These are phyloP conservation scores for Sungouiella blattae DNA, from an alignment of 805 yeast genomes.

Conservation along the genomic window DNA sequence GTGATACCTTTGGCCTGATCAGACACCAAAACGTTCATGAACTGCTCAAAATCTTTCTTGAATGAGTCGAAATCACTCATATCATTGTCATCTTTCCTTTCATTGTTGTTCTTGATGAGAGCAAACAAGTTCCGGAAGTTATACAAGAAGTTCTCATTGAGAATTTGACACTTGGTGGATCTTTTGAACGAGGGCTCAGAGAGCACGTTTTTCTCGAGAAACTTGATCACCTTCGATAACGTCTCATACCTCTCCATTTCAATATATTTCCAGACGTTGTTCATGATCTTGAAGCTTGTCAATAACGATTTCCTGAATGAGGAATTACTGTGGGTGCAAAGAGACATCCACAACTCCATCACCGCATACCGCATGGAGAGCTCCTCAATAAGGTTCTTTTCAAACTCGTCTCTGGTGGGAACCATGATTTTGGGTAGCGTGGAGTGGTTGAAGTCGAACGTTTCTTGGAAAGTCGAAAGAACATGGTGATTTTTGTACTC, in stretches of 20 bases:
- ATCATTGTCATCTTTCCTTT: conserved; percentile 15
- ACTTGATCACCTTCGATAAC: conserved; percentile 32
- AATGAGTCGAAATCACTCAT: conserved; percentile 34
- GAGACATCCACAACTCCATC: conserved; percentile 55
- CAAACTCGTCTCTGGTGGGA: conserved; percentile 45
- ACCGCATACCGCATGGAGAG: conserved; percentile 56
- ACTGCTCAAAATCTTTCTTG: conserved; percentile 33
- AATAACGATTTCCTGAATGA: conserved; percentile 66
- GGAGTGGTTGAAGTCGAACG: conserved; percentile 65
- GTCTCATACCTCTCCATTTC: conserved; percentile 26
- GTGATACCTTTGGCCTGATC: conserved; percentile 48
- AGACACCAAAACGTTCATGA: conserved; percentile 48
- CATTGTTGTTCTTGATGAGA: conserved; percentile 7
- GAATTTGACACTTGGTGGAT: conserved; percentile 66
- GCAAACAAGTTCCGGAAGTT: conserved; percentile 50
- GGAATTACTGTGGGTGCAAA: conserved; percentile 44
- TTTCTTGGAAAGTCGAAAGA: conserved; percentile 55
- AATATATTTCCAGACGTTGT: conserved; percentile 65
- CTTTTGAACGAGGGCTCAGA: conserved; percentile 60
- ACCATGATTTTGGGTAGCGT: conserved; percentile 55
- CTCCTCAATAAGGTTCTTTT: conserved; percentile 28
- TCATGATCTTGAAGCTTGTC: conserved; percentile 51
- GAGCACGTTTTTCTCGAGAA: conserved; percentile 50
- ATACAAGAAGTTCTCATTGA: conserved; percentile 71
- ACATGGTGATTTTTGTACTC: conserved; percentile 46